Percentiles rank a stretch among this genome's conserved stretches.
Evolutionary conservation across 768 basidiomycete species (phyloP).

Genomic region (Trametes elegans): DNA sequence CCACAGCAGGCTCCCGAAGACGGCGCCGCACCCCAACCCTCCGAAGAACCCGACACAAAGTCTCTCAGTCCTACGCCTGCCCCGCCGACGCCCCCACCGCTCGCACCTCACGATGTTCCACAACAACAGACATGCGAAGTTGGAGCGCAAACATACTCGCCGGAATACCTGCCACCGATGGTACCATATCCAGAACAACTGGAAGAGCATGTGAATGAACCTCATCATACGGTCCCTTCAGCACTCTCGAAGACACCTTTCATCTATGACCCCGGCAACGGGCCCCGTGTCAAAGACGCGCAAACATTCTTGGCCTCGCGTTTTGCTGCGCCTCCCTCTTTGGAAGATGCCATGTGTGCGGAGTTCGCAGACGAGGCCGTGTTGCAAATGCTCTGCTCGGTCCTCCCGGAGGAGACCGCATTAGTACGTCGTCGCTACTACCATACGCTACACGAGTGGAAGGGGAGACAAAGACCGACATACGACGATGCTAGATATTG

Average conservation of each 20-base stretch:
- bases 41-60: slow-evolving; percentile 17
- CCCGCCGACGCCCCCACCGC: background rate
- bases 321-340: slow-evolving; percentile 64
- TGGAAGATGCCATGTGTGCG: slow-evolving; percentile 66
- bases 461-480: background rate
- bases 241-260: slow-evolving; percentile 42
- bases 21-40: too few species aligned
- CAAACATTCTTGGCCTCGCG: slow-evolving; percentile 62
- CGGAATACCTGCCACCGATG: background rate
- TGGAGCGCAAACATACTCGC: too few species aligned
- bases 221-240: slow-evolving; percentile 13
- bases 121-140: background rate
- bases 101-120: background rate
- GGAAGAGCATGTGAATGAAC: background rate
- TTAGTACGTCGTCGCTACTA: slow-evolving; percentile 45
- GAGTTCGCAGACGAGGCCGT: slow-evolving; percentile 79
- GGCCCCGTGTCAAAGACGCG: slow-evolving; percentile 70
- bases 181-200: background rate
- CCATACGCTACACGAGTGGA: background rate
- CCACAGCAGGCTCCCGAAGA: too few species aligned
- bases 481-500: slow-evolving; percentile 46
- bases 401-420: slow-evolving; percentile 71
- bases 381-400: slow-evolving; percentile 65
- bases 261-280: slow-evolving; percentile 77
- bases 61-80: background rate